phyloP scores from a whole-genome alignment of 2,329 filamentous ascomycete species.

The Aspergillaceae sp. region DNA sequence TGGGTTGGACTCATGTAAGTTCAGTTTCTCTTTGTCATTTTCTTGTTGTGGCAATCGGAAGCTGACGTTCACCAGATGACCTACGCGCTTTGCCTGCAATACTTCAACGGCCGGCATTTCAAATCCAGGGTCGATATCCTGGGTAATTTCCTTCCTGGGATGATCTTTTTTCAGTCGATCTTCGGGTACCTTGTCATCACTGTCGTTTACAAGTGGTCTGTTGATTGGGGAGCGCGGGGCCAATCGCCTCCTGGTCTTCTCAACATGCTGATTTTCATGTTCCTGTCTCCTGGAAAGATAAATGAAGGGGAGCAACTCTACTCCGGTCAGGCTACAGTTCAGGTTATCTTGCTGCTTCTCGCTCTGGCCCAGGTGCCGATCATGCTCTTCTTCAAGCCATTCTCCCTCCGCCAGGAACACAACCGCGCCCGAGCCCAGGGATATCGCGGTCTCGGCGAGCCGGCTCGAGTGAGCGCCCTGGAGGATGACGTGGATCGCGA shows the following conservation, averaged over 20 bases:
- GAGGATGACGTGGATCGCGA: conserved; percentile 61
- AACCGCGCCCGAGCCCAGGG: conserved; percentile 79
- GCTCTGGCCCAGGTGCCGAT: conserved; percentile 83
- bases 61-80: conserved; percentile 56
- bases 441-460: conserved; percentile 89
- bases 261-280: conserved; percentile 99
- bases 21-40: no score
- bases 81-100: conserved; percentile 87
- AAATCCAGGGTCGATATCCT: conserved; percentile 91
- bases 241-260: conserved; percentile 73
- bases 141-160: conserved; percentile 93
- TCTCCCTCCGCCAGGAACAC: conserved; percentile 89
- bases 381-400: conserved; percentile 87
- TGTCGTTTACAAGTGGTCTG: conserved; percentile 94
- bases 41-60: no score
- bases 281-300: conserved; percentile 71
- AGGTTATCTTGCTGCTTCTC: conserved; percentile 69
- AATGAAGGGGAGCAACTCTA: conserved; percentile 57
- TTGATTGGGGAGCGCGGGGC: conserved; percentile 68
- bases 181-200: conserved; percentile 92
- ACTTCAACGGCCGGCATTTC: conserved; percentile 90
- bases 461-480: conserved; percentile 74
- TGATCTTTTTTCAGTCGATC: conserved; percentile 99
- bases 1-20: conserved; percentile 72
- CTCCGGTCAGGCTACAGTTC: conserved; percentile 63